Conservation (phyloP, 2,329 filamentous ascomycete genomes). For the Geosmithia putterillii region DNA sequence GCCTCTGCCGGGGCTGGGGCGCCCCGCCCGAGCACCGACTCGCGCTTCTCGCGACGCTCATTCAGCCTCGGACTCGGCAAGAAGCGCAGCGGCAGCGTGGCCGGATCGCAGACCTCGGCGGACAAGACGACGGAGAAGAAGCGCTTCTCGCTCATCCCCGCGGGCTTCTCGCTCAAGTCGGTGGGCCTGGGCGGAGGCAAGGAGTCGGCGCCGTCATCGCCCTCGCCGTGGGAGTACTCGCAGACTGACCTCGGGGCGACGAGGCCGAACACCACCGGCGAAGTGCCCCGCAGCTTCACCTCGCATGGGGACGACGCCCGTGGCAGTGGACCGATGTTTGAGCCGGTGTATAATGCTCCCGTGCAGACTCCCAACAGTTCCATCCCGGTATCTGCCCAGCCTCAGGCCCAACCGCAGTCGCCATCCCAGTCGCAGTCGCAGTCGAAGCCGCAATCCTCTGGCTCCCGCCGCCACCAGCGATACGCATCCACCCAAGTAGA, state of each 20-base stretch:
- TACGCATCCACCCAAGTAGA: slow-evolving; percentile 27
- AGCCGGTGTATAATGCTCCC: slow-evolving; percentile 22
- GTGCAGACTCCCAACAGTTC: too few species aligned
- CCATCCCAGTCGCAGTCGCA: slow-evolving; percentile 13
- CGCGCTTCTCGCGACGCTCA: slow-evolving; percentile 51
- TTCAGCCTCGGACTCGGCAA: slow-evolving; percentile 58
- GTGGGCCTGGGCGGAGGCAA: slow-evolving; percentile 41
- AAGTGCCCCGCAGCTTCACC: slow-evolving; percentile 17
- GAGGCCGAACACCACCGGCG: slow-evolving; percentile 18
- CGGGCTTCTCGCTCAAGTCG: slow-evolving; percentile 50
- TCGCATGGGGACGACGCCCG: slow-evolving; percentile 18
- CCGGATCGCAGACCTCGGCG: slow-evolving; percentile 40
- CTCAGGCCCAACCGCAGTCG: too few species aligned
- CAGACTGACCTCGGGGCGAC: slow-evolving; percentile 41
- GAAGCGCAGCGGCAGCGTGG: slow-evolving; percentile 57
- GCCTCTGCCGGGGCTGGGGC: too few species aligned
- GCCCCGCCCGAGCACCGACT: slow-evolving; percentile 56
- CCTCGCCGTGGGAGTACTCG: slow-evolving; percentile 33
- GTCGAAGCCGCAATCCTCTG: slow-evolving; percentile 21
- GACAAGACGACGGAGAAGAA: slow-evolving; percentile 49
- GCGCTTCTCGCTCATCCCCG: slow-evolving; percentile 63
- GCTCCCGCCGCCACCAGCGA: slow-evolving; percentile 25
- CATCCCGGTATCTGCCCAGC: too few species aligned
- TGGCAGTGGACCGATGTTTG: slow-evolving; percentile 24
- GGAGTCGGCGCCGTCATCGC: slow-evolving; percentile 27